Evolutionary conservation across 495 filamentous ascomycete species (phyloP), one percentile per base, ranked within the genome.

Genomic region (Aspergillus bertholletiae): DNA sequence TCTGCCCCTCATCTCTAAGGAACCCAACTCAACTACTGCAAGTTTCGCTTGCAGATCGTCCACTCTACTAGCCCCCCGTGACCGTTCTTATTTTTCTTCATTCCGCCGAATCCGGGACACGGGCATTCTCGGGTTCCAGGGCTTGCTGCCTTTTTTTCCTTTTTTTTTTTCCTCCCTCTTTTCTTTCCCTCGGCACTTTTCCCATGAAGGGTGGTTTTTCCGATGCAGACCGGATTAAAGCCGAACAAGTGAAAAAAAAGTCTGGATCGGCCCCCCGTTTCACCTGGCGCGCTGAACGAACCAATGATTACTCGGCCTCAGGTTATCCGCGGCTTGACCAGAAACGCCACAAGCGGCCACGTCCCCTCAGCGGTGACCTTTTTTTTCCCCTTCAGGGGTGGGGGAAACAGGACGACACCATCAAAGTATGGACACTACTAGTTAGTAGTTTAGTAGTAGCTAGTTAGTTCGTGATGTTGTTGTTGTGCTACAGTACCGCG

Each of bases 11-110:
- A 26, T 12, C 44, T 28, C 20, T 21, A 48, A 48, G 30, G 48
- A 52, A 35, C 7, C 18, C 35, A 41, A 28, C 12, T 27, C 50
- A 12, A 11, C 47, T 54, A 50, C 54, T 54, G 53, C 56, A 59
- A 49, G 53, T 13, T 53, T 49, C 49, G 54, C 60, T 50, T 63
- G 56, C 60, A 63, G 60, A 63, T 59, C 60, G 56, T 39, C 59
- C 39, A 21, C 26, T 23, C 40, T n/a, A 32, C 20, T 47, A 35
- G 34, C 17, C 9, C 37, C 22, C 32, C 17, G 22, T 43, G 5
- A 24, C 8, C 32, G 15, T 46, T 23, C 2, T 17, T 26, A 8
- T 24, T 30, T 24, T 20, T 51, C n/a, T 53, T 39, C 34, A 32
- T 53, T 28, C 57, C 57, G 57, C 53, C 46, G 56, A 56, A 60